Evolutionary conservation across 495 filamentous ascomycete genomes (phyloP), one percentile per base, ranked within the genome.

Genomic region (Antarctomyces pellizariae): DNA sequence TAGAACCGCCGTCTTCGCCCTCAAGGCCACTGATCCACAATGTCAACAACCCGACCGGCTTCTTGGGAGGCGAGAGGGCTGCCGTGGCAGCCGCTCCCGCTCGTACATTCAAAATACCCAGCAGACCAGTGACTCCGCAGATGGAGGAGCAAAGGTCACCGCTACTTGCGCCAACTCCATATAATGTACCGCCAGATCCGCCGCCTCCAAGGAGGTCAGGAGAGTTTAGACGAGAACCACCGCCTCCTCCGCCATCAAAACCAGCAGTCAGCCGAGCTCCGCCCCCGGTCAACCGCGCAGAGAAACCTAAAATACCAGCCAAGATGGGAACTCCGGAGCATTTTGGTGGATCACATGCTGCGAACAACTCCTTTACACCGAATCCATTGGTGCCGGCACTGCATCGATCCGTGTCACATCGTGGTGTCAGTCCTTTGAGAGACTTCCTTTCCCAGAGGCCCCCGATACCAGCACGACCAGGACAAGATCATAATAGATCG

Each of bases 1-100:
- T 89, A 10, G 65, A 83, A 22, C 71, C 78, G 6, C 78, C 77
- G 0, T 59, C 59, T 16, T 83, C 79, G 28, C 77, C 78, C 12
- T 67, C 72, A 7, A 73, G 58, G 36, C 24, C 34, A 9, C 45
- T 40, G 24, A 36, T 39, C 4, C 26, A 44, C 7, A 49, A 54
- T 13, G 30, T 52, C 8, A 39, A 3, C 37, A 8, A 44, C 42
- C 0, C n/a, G n/a, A n/a, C n/a, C n/a, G n/a, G n/a, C n/a, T n/a
- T n/a, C n/a, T n/a, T n/a, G n/a, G n/a, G n/a, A n/a, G n/a, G n/a
- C n/a, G n/a, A n/a, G n/a, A n/a, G n/a, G n/a, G n/a, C n/a, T n/a
- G n/a, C n/a, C n/a, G n/a, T n/a, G 17, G 52, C 55, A 7, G 48
- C 60, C 11, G 49, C 58, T 20, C 53, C 55, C 4, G 44, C 56